Evolutionary conservation across 805 yeast species (phyloP), one percentile per base, ranked within the genome.

Genomic region (Myxozyma neglecta): DNA sequence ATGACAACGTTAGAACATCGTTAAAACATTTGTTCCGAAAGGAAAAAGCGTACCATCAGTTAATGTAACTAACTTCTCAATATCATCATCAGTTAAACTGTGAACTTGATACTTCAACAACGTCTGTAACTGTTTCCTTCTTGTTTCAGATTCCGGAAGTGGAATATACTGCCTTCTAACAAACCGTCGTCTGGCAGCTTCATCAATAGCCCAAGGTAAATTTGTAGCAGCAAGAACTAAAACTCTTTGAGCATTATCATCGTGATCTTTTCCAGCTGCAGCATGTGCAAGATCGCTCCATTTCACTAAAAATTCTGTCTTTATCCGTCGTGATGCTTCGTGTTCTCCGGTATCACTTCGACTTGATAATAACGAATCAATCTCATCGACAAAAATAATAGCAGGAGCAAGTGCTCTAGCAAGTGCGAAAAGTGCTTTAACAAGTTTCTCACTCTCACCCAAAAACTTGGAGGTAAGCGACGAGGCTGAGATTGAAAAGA

Each of bases 151-250:
- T 71, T 92, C 98, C 0, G 99, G 98, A 50, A 94, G 77, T 3
- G 98, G 98, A 57, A 94, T 92, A 74, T 94, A 92, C 71, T 90
- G 96, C 55, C 97, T 79, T 70, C 96, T 83, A 6, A 90, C 96
- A 75, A 93, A 93, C 65, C 98, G 80, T 73, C 98, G 82, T 70
- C 97, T 80, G 0, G 98, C 97, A 1, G 97, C 97, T 71, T 94
- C 98, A 74, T 93, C 99, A 63, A 89, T 91, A 1, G 90, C 88
- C 99, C 99, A 93, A 0, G 99, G 99, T 64, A 93, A 73, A 73
- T 93, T 94, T 0, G 98, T 93, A 1, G 98, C 97, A 0, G 97
- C 98, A 45, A 94, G 76, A 2, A 93, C 96, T 43, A 94, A 78
- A 2, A 93, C 98, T 57, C 97, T 79, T 53, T 84, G 84, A 6